phyloP scores from a whole-genome alignment of 2,329 filamentous ascomycete species.

The Bipolaris bicolor region DNA sequence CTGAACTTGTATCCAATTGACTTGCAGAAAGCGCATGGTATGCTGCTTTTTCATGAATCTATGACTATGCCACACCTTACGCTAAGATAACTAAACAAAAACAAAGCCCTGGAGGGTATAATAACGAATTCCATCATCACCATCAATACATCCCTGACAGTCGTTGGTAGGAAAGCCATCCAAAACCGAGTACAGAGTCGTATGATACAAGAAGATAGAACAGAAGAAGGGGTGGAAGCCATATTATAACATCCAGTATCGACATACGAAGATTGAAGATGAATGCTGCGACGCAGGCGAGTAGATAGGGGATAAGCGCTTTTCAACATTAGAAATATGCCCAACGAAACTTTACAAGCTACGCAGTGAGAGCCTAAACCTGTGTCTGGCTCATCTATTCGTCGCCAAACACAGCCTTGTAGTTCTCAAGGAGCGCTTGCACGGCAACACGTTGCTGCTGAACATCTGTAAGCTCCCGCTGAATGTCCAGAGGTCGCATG shows the following conservation, averaged over 20 bases:
- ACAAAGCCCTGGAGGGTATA: conserved; percentile 36
- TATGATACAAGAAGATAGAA: conserved; percentile 22
- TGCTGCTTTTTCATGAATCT: conserved; percentile 8
- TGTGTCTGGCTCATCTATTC: conserved; percentile 27
- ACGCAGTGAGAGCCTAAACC: background rate
- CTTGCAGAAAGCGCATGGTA: background rate
- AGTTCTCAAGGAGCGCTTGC: conserved; percentile 92
- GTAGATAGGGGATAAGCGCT: background rate
- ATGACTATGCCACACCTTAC: conserved; percentile 9
- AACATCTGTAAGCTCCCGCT: conserved; percentile 96
- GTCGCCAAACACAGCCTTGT: conserved; percentile 73
- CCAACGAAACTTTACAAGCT: background rate
- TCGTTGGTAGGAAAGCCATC: conserved; percentile 17
- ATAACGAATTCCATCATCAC: conserved; percentile 18
- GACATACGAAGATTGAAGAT: conserved; percentile 11
- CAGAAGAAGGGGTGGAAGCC: conserved; percentile 1
- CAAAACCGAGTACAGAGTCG: conserved; percentile 12
- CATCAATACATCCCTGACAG: conserved; percentile 21
- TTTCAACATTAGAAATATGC: background rate
- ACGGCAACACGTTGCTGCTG: conserved; percentile 90
- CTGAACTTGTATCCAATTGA: background rate
- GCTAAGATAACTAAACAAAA: conserved; percentile 8
- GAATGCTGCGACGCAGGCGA: background rate
- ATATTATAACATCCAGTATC: conserved; percentile 11
- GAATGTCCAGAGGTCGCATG: conserved; percentile 87